Evolutionary conservation across 371 early-diverging fungal species (phyloP), one percentile per base, ranked within the genome.

Genomic region (Lichtheimia hyalospora): DNA sequence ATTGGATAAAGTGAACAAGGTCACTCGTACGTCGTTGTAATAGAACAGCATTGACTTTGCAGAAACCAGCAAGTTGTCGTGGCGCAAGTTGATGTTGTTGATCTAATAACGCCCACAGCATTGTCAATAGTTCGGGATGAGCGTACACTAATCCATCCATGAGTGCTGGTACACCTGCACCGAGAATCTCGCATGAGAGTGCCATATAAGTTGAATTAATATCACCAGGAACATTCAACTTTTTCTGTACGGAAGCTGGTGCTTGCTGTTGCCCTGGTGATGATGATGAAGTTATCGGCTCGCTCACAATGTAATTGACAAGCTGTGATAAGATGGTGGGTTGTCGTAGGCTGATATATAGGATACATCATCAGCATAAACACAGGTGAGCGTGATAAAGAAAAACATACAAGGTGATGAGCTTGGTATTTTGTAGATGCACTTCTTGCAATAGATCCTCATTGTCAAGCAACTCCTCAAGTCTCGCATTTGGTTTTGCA

Each of bases 71-170:
- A 23, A 68, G 25, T 40, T 68, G 63, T 15, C 46, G 60, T 15
- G 55, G 66, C 28, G 59, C 54, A 34, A 67, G 56, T 21, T 34
- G 44, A 27, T 59, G 57, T 5, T 50, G 42, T 49, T 60, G 68
- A 48, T 68, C 60, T 18, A 68, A 49, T 14, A 63, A 25, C 14
- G 68, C 60, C 68, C 68, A 68, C 15, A 62, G 53, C 18, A 68
- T 53, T 1, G 61, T 61, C 13, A 68, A 49, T 27, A 68, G 25
- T 42, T 68, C 68, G 2, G 58, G 68, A 27, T 68, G 60, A 13
- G 60, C 41, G 24, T 55, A 68, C 2, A 68, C 61, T 16, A 68
- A 39, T 14, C 60, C 57, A 50, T 68, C 68, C 63, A 68, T 63
- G 27, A 68, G 40, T 6, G 68, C 63, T 10, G 68, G 68, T 2